phyloP scores from a whole-genome alignment of 495 filamentous ascomycete genomes.

The Jackrogersella minutella region DNA sequence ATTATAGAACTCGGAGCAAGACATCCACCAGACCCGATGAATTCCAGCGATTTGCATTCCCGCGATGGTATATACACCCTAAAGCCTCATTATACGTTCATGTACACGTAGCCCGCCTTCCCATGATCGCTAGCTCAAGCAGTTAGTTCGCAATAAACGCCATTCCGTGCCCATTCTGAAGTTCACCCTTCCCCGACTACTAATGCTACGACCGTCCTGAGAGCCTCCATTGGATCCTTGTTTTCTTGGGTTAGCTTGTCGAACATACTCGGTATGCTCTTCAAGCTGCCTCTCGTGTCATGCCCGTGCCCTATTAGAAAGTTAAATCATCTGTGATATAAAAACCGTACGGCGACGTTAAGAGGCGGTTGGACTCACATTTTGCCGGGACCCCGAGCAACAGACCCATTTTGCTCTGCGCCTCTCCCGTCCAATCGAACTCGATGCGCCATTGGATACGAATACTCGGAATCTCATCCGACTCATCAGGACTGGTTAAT shows the following conservation, averaged over 20 bases:
- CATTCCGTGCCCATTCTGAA: not conserved
- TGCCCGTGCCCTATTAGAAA: conserved; percentile 55
- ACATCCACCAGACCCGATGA: not conserved
- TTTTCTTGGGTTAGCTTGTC: conserved; percentile 57
- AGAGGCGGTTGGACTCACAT: conserved; percentile 53
- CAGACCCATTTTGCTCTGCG: conserved; percentile 58
- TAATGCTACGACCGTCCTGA: conserved; percentile 61
- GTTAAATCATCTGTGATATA: conserved; percentile 37
- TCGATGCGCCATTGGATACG: conserved; percentile 64
- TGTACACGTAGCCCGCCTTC: not conserved
- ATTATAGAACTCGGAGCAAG: not conserved
- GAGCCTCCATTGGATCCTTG: conserved; percentile 59
- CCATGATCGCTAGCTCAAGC: not conserved
- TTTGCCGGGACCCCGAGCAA: conserved; percentile 56
- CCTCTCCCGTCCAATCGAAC: conserved; percentile 72
- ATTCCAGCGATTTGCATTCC: not conserved
- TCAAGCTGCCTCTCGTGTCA: conserved; percentile 57
- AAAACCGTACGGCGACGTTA: not conserved
- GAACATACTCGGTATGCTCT: conserved; percentile 61
- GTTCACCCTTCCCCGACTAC: conserved; percentile 50
- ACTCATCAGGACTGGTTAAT: conserved; percentile 34
- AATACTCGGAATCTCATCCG: conserved; percentile 40
- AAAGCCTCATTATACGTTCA: conserved; percentile 8
- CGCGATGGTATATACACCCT: not conserved
- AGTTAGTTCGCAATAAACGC: not conserved